Base-by-base conservation (phyloP, 1,139 yeast species). In the Taiozyma sp. region DNA sequence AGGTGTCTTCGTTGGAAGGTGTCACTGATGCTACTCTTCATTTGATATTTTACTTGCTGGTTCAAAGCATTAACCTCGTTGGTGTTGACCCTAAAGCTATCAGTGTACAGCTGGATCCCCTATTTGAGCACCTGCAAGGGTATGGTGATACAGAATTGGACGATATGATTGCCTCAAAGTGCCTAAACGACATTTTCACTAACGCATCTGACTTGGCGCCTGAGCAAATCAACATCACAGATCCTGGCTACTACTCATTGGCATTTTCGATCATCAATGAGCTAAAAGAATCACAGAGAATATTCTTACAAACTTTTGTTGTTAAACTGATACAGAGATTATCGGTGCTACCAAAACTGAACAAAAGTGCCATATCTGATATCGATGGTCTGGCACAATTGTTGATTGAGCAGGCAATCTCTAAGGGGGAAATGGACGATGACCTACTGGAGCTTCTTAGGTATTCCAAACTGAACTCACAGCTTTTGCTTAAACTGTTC, bases 291-390 rank as follows among this genome's bases (percentile, higher is more conserved):
- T 3, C 12, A 4, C 41, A 38, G 24, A 22, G 22, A 4, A 19
- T 14, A 4, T 38, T 4, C 14, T 24, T 38, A 8, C 22, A 38
- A 9, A 38, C 19, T 2, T 19, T 19, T 38, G 24, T 38, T 22
- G 41, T 38, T 38, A 8, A 22, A 9, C 24, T 38, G 41, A 38
- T 38, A 32, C 45, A 47, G 44, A 48, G 45, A 16, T 14, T 49
- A 8, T 38, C 48, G 7, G 45, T 27, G 10, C n/a, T 42, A 4
- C 53, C 56, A 13, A 46, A 38, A 12, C n/a, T 32, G 22, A 50
- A 53, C 34, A 47, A 48, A 36, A 14, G 22, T n/a, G 19, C 40
- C 16, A 44, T 53, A 14, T 44, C 52, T 2, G 34, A 48, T 8
- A 38, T 46, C 8, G 9, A 6, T 3, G 42, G 32, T 7, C 41